Evolutionary conservation across 768 basidiomycete species (phyloP).

Genomic region (Phylloporus sp.): DNA sequence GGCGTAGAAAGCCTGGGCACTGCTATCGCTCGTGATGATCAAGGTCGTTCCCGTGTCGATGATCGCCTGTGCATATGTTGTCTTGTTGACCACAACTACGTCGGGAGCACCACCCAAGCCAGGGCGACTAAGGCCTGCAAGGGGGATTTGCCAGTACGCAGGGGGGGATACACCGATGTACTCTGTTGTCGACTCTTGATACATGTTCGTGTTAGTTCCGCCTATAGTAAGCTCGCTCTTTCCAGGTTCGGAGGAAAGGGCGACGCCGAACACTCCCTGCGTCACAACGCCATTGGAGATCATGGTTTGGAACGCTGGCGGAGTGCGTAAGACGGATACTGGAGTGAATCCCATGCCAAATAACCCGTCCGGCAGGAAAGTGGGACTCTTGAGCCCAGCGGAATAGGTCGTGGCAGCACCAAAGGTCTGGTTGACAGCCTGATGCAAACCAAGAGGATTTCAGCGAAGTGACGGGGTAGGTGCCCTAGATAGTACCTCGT

Average conservation of each 20-base stretch:
- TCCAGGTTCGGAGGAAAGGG: slow-evolving; percentile 35
- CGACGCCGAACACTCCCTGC: slow-evolving; percentile 44
- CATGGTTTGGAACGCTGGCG: slow-evolving; percentile 44
- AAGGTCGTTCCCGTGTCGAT: slow-evolving; percentile 33
- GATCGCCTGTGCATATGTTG: slow-evolving; percentile 25
- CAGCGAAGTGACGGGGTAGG: slow-evolving; percentile 5
- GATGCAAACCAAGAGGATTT: neutral
- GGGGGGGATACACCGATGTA: slow-evolving; percentile 29
- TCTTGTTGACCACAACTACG: slow-evolving; percentile 23
- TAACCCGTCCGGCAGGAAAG: slow-evolving; percentile 37
- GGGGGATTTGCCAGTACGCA: slow-evolving; percentile 36
- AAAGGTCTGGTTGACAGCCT: slow-evolving; percentile 38
- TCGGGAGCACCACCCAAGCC: slow-evolving; percentile 17
- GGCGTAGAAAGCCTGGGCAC: slow-evolving; percentile 27
- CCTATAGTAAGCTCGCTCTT: slow-evolving; percentile 54
- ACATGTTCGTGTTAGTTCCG: slow-evolving; percentile 43
- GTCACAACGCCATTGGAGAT: slow-evolving; percentile 31
- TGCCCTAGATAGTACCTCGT: slow-evolving; percentile 25
- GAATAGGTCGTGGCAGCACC: slow-evolving; percentile 41
- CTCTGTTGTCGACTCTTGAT: slow-evolving; percentile 40
- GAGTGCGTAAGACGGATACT: slow-evolving; percentile 33
- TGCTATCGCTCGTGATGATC: slow-evolving; percentile 23
- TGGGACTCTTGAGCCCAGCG: slow-evolving; percentile 19
- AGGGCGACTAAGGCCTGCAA: slow-evolving; percentile 27
- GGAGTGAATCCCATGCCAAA: slow-evolving; percentile 39